Evolutionary conservation across 306 rosid genomes (phyloP).

Genomic region (Lablab purpureus): DNA sequence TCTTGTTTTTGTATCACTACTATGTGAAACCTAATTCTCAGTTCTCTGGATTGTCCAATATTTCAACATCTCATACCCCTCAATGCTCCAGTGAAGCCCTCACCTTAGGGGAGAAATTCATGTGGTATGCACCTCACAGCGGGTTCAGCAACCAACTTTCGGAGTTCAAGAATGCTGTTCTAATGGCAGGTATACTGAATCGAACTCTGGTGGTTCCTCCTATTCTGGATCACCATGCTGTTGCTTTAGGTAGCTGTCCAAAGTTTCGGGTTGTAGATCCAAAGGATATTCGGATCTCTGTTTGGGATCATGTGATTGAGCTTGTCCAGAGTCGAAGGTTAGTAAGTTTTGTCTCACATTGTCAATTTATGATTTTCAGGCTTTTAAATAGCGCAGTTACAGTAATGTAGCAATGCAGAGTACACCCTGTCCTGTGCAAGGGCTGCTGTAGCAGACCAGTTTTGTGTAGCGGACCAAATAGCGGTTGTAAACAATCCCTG

Average conservation of each 20-base stretch:
- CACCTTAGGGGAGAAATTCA: conserved; percentile 57
- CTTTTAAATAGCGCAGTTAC: too few relatives aligned
- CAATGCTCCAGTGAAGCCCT: conserved; percentile 57
- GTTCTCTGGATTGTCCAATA: conserved; percentile 31
- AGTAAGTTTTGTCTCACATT: conserved; percentile 18
- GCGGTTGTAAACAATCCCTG: too few relatives aligned
- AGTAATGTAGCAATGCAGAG: neutral
- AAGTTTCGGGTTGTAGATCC: conserved; percentile 75
- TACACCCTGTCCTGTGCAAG: neutral
- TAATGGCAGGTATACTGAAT: conserved; percentile 74
- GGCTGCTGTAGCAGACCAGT: neutral
- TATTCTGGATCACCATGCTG: conserved; percentile 85
- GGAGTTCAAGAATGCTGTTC: conserved; percentile 76
- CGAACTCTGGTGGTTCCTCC: conserved; percentile 87
- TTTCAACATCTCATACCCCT: conserved; percentile 19
- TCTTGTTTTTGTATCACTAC: conserved; percentile 55
- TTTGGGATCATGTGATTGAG: conserved; percentile 82
- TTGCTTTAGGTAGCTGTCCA: conserved; percentile 90
- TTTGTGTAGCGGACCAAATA: neutral
- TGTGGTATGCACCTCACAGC: conserved; percentile 88
- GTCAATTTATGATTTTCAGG: neutral
- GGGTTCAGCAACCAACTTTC: conserved; percentile 93
- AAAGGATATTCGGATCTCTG: conserved; percentile 60
- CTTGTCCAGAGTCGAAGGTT: conserved; percentile 70
- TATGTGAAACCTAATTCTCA: conserved; percentile 44